Evolutionary conservation across 225 moss, liverwort and hornwort species (phyloP).

Genomic region (Thuidium tamariscinum): DNA sequence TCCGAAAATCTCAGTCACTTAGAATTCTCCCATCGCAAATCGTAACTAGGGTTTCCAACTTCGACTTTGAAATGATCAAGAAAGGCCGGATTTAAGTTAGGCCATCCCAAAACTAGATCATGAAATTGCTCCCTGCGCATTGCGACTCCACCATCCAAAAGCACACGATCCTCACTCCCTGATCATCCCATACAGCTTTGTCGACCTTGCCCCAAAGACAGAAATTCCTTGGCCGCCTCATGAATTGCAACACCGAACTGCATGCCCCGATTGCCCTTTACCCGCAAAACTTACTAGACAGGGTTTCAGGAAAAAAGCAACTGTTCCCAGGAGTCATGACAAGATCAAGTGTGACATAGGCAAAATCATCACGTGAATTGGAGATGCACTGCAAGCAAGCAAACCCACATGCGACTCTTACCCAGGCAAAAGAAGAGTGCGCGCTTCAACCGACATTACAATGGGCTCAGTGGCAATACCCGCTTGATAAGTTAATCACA

Average conservation of each 20-base stretch:
- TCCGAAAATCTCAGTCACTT: not conserved
- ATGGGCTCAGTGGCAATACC: not conserved
- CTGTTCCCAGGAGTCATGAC: not conserved
- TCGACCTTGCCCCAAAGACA: not conserved
- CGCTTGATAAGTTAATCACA: not conserved
- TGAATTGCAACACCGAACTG: not conserved
- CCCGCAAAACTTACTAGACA: not conserved
- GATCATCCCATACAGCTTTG: not conserved
- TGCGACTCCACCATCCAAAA: not conserved
- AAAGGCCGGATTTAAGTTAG: not conserved
- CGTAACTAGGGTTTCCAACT: not conserved
- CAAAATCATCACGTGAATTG: not conserved
- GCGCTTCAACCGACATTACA: not conserved
- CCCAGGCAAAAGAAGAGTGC: not conserved
- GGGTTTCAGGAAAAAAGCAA: not conserved
- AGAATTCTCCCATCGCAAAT: not conserved
- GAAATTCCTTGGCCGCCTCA: not conserved
- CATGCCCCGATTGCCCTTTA: not conserved
- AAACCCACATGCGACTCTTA: no score
- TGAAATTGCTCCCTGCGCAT: not conserved
- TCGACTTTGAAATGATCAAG: not conserved
- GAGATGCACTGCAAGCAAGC: not conserved
- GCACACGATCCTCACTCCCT: not conserved
- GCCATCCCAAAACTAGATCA: not conserved
- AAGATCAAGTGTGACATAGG: not conserved